A percentile compares a stretch with the other conserved stretches of the same genome.
These are phyloP conservation scores for Physaria fendleri DNA, from an alignment of 345 rosid genomes.

Conservation along the genomic window DNA sequence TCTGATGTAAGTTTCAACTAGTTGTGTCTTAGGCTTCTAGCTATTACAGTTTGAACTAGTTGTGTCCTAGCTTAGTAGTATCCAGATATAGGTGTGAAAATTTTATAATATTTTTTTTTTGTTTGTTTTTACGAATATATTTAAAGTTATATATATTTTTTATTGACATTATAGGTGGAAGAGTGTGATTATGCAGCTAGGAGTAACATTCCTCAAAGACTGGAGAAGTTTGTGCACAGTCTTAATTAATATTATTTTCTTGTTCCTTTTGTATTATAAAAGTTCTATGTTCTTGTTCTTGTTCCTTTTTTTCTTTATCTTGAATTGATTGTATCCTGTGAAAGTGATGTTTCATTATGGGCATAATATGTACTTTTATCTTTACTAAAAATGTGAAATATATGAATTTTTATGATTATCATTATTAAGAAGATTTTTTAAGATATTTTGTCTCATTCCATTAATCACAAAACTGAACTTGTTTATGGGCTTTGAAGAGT, in stretches of 20 bases:
- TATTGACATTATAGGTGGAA: slow-evolving; percentile 27
- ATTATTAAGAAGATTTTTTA: background rate
- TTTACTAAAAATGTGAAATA: background rate
- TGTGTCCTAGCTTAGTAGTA: no score
- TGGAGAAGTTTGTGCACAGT: slow-evolving; percentile 19
- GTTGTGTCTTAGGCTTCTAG: no score
- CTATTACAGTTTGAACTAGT: no score
- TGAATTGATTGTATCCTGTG: background rate
- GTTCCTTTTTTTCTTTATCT: background rate
- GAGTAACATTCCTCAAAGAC: slow-evolving; percentile 10
- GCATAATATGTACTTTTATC: background rate
- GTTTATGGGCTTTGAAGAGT: background rate
- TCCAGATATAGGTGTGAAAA: no score
- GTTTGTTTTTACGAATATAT: no score
- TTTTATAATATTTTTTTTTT: no score
- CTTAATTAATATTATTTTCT: background rate
- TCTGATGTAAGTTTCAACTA: no score
- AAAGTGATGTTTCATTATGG: slow-evolving; percentile 11
- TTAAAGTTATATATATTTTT: no score
- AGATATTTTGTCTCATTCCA: background rate
- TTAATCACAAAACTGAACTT: background rate
- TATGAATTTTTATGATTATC: background rate
- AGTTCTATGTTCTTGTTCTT: background rate
- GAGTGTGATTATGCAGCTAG: slow-evolving; percentile 20
- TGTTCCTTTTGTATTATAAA: background rate